These are phyloP conservation scores for Akanthomyces dipterigenus DNA, from an alignment of 2,329 filamentous ascomycete genomes.

Conservation along the genomic window DNA sequence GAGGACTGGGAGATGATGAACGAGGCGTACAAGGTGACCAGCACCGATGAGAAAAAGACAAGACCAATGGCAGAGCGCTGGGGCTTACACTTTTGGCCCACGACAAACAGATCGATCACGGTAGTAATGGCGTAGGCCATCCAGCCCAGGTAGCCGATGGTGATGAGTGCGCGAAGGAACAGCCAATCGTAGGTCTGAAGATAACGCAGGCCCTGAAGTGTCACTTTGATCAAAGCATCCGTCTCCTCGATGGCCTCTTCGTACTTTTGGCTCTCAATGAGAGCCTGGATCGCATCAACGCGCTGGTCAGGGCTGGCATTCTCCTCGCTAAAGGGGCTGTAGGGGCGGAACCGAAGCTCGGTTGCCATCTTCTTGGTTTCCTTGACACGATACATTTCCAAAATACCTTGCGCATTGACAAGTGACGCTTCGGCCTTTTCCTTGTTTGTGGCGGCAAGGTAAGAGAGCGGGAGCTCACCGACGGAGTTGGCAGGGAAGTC, in stretches of 20 bases:
- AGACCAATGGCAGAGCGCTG: constrained; percentile 54
- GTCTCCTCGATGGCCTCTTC: constrained; percentile 76
- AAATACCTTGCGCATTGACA: constrained; percentile 75
- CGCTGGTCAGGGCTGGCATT: constrained; percentile 59
- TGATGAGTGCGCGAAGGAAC: constrained; percentile 83
- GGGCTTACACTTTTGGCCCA: constrained; percentile 61
- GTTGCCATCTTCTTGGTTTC: constrained; percentile 73
- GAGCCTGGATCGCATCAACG: constrained; percentile 56
- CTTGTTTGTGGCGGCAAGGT: constrained; percentile 61
- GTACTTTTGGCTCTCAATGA: constrained; percentile 60
- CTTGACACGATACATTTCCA: constrained; percentile 96
- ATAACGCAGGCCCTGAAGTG: constrained; percentile 79
- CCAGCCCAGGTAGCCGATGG: constrained; percentile 88
- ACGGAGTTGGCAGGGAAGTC: constrained; percentile 96
- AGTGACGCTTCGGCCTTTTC: constrained; percentile 81
- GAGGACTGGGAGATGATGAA: constrained; percentile 77
- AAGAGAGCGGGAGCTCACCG: constrained; percentile 81
- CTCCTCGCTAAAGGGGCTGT: constrained; percentile 58
- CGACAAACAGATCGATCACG: constrained; percentile 80
- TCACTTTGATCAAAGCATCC: constrained; percentile 67
- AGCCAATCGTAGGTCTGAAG: constrained; percentile 98
- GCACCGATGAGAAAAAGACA: constrained; percentile 64
- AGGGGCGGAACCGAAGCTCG: constrained; percentile 73
- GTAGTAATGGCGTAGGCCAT: constrained; percentile 87
- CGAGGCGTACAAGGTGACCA: constrained; percentile 71